Percentiles rank a stretch among this genome's conserved stretches.
Conservation (phyloP, 768 basidiomycete genomes). For the Leccinum arenicola region DNA sequence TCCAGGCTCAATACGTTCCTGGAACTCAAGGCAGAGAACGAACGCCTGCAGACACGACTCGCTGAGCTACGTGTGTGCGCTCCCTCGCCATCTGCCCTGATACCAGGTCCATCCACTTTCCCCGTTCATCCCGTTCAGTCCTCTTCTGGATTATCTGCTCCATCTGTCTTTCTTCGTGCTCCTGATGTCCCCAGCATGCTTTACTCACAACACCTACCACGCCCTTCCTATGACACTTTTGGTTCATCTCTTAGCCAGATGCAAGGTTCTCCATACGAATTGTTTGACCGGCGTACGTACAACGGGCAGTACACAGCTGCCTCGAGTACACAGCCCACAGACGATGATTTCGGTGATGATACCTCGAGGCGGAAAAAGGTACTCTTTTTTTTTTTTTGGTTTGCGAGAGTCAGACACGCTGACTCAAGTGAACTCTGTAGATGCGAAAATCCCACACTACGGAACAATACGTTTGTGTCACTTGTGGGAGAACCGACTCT, state of each 20-base stretch:
- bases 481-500: slow-evolving; percentile 92
- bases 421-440: slow-evolving; percentile 10
- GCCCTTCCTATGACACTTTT: slow-evolving; percentile 17
- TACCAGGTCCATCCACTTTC: slow-evolving; percentile 14
- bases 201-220: slow-evolving; percentile 17
- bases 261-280: slow-evolving; percentile 19
- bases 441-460: slow-evolving; percentile 40
- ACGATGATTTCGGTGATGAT: slow-evolving; percentile 50
- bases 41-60: slow-evolving; percentile 65
- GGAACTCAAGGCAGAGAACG: slow-evolving; percentile 88
- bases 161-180: slow-evolving; percentile 13
- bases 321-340: slow-evolving; percentile 15
- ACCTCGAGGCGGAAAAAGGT: slow-evolving; percentile 66
- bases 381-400: not conserved
- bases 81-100: slow-evolving; percentile 16
- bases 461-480: slow-evolving; percentile 85
- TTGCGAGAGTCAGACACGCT: not conserved
- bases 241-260: slow-evolving; percentile 8
- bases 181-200: slow-evolving; percentile 11
- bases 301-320: slow-evolving; percentile 15
- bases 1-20: slow-evolving; percentile 67
- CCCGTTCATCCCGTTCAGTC: slow-evolving; percentile 29
- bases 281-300: slow-evolving; percentile 15
- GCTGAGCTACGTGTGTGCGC: slow-evolving; percentile 37
- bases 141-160: slow-evolving; percentile 22